These are phyloP conservation scores for Cyanodermella asteris DNA, from an alignment of 2,329 filamentous ascomycete species.

Conservation along the genomic window DNA sequence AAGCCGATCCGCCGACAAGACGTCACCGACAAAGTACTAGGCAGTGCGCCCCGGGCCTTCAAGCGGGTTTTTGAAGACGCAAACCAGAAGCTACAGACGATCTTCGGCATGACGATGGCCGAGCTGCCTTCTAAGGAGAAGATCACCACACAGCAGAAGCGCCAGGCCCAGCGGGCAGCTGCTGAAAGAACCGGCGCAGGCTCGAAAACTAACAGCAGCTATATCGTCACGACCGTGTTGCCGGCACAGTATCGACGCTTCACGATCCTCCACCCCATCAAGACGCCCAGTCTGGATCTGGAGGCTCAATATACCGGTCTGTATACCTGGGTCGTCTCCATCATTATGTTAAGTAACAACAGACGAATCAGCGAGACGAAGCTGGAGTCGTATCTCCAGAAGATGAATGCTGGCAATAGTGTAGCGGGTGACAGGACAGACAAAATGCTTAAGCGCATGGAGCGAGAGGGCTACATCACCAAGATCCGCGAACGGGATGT, in stretches of 20 bases:
- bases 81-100: conserved; percentile 44
- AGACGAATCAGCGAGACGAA: conserved; percentile 56
- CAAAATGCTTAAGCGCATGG: conserved; percentile 48
- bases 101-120: conserved; percentile 83
- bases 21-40: conserved; percentile 27
- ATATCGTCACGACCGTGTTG: conserved; percentile 55
- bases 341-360: conserved; percentile 52
- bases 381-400: conserved; percentile 50
- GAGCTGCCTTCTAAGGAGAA: conserved; percentile 69
- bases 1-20: conserved; percentile 35
- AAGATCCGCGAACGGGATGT: conserved; percentile 41
- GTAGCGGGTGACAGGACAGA: conserved; percentile 49
- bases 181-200: conserved; percentile 28
- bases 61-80: conserved; percentile 55
- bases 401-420: conserved; percentile 54
- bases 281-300: conserved; percentile 38
- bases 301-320: conserved; percentile 68
- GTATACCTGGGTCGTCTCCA: conserved; percentile 56
- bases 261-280: conserved; percentile 45
- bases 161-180: conserved; percentile 33
- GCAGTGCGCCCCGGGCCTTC: conserved; percentile 38
- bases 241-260: conserved; percentile 45
- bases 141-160: conserved; percentile 55
- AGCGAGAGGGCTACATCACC: conserved; percentile 64
- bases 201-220: conserved; percentile 39